Percentiles rank a stretch among this genome's conserved stretches.
Evolutionary conservation across 2,329 filamentous ascomycete genomes (phyloP).

Genomic region (Trichophyton mentagrophytes): DNA sequence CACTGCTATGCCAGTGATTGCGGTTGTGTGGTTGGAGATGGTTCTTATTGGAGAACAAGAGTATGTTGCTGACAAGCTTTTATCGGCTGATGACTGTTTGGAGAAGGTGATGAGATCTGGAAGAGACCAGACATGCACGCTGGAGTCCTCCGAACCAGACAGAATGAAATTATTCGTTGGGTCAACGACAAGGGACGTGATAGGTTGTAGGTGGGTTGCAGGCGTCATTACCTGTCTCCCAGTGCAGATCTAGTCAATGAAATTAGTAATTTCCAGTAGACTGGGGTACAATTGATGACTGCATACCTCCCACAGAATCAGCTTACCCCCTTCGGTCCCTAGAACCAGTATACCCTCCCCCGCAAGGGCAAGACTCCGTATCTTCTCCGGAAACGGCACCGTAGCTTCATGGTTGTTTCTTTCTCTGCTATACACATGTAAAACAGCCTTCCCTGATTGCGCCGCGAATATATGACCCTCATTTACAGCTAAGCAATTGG

Average conservation of each 20-base stretch:
- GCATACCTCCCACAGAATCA: constrained; percentile 85
- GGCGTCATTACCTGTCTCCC: constrained; percentile 35
- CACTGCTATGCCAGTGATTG: constrained; percentile 37
- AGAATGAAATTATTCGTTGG: constrained; percentile 45
- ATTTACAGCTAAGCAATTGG: constrained; percentile 68
- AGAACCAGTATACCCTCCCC: constrained; percentile 53
- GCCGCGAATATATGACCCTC: constrained; percentile 78
- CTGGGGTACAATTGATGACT: constrained; percentile 8
- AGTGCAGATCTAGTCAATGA: constrained; percentile 27
- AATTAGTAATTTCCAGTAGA: constrained; percentile 3
- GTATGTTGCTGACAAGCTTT: constrained; percentile 28
- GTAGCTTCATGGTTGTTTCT: constrained; percentile 79
- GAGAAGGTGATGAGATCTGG: constrained; percentile 56
- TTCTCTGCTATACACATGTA: constrained; percentile 79
- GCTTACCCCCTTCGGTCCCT: constrained; percentile 70
- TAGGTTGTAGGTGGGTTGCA: constrained; percentile 34
- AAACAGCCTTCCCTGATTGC: constrained; percentile 78
- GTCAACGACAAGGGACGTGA: constrained; percentile 61
- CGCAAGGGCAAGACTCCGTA: constrained; percentile 62
- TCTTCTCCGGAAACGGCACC: constrained; percentile 75
- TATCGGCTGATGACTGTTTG: constrained; percentile 29
- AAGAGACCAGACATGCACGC: constrained; percentile 83
- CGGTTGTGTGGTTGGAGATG: constrained; percentile 55
- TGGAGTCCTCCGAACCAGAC: constrained; percentile 54
- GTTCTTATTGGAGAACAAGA: constrained; percentile 56